Percentiles rank a stretch among this genome's conserved stretches.
Evolutionary conservation across 805 yeast species (phyloP).

Genomic region (Wickerhamiella azyma): DNA sequence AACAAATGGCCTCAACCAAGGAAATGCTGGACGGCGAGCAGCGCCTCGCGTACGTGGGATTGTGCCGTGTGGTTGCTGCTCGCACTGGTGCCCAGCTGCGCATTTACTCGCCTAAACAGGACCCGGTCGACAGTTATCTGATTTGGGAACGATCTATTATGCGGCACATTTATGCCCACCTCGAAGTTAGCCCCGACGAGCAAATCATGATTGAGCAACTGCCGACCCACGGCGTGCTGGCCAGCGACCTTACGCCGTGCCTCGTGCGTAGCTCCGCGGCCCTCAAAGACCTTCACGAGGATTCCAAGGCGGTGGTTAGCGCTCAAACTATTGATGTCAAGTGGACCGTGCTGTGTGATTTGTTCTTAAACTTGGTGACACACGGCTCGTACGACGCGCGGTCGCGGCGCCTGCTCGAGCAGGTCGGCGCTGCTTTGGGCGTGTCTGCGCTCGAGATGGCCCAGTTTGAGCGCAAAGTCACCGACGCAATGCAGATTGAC

Average conservation of each 20-base stretch:
- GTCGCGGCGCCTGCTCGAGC: slow-evolving; percentile 62
- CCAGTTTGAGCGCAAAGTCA: slow-evolving; percentile 81
- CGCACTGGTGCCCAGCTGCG: slow-evolving; percentile 66
- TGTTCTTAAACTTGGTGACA: slow-evolving; percentile 63
- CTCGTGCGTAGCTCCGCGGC: slow-evolving; percentile 24
- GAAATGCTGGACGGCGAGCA: slow-evolving; percentile 70
- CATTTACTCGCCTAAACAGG: slow-evolving; percentile 28
- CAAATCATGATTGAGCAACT: slow-evolving; percentile 75
- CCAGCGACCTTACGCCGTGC: slow-evolving; percentile 53
- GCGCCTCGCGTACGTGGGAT: slow-evolving; percentile 82
- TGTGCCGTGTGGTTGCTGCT: slow-evolving; percentile 59
- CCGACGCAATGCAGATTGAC: slow-evolving; percentile 81
- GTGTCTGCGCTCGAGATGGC: slow-evolving; percentile 54
- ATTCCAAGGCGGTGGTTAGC: neutral
- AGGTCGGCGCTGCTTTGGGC: slow-evolving; percentile 50
- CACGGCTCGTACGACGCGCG: slow-evolving; percentile 84
- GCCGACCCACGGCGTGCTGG: slow-evolving; percentile 69
- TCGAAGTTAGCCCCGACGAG: slow-evolving; percentile 68
- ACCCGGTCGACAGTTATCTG: slow-evolving; percentile 63
- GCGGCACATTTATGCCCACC: slow-evolving; percentile 60
- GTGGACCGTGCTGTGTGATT: slow-evolving; percentile 90
- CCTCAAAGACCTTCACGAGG: slow-evolving; percentile 9
- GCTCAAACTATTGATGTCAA: slow-evolving; percentile 55
- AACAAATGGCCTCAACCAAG: slow-evolving; percentile 67
- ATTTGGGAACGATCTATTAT: slow-evolving; percentile 71